Evolutionary conservation across 306 rosid genomes (phyloP), one percentile per base, ranked within the genome.

Genomic region (Malus fusca): DNA sequence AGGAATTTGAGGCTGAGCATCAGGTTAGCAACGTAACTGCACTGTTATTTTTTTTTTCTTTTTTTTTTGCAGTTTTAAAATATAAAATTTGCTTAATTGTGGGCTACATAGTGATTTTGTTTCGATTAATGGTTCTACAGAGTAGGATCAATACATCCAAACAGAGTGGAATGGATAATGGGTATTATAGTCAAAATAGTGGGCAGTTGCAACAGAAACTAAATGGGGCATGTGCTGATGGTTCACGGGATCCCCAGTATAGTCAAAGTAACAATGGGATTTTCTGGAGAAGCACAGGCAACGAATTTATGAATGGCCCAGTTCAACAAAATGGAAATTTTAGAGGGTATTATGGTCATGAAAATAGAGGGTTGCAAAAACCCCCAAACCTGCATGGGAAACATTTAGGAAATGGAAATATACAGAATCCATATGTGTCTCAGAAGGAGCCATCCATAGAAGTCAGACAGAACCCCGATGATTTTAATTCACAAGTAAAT

Each of bases 381-480:
- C 69, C 66, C 74, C 14, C 35, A 19, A 23, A 70, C 5, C 35
- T 2, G 76, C 35, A 56, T 25, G 73, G 42, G 21, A 18, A 40
- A 25, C 18, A 75, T 33, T 76, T 71, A 72, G 69, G 56, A 71
- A 70, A 62, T 63, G 69, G 72, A 58, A 62, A 19, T 60, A 15
- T 77, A 40, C 79, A 65, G 84, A 72, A 74, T 52, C 66, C 80
- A 5, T 59, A 81, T 44, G 61, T 53, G 23, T 42, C 75, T 58
- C 43, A 35, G 85, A 65, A 53, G 51, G 88, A 68, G 66, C 78
- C 80, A 68, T 52, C 81, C 6, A 73, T 51, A 69, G 82, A 73
- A 75, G 71, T 23, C 75, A 69, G 64, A 78, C 81, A 82, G 76
- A 73, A 72, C 69, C 75, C 74, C 4, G 43, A 83, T 81, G 53